A percentile compares a stretch with the other conserved stretches of the same genome.
Conservation (phyloP, 192 early-diverging fungal species). For the Coemansia sp. region DNA sequence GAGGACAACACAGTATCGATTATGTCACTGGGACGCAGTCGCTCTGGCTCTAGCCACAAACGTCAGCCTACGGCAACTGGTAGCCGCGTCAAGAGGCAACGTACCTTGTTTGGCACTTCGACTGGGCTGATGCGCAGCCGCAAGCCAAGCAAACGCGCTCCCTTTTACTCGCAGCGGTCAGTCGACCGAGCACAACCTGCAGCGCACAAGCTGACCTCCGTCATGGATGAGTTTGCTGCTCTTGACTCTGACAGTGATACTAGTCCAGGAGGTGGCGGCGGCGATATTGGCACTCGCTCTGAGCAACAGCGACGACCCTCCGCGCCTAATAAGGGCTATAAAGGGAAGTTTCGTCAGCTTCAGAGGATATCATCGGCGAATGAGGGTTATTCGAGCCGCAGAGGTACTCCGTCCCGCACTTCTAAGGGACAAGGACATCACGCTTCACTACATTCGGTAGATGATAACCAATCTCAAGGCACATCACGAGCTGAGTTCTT, state of each 20-base stretch:
- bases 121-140: not conserved
- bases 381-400: not conserved
- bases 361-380: not conserved
- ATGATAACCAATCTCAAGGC: not conserved
- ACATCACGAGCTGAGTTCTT: slow-evolving; percentile 26
- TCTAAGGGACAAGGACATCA: not conserved
- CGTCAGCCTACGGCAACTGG: not conserved
- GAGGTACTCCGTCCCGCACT: not conserved
- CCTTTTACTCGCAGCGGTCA: not conserved
- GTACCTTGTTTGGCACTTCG: not conserved
- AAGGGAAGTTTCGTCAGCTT: not conserved
- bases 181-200: not conserved
- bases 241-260: slow-evolving; percentile 44
- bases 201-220: slow-evolving; percentile 25
- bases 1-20: slow-evolving; percentile 38
- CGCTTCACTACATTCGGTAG: not conserved
- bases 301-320: not conserved
- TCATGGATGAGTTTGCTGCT: slow-evolving; percentile 52
- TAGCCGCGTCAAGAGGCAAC: slow-evolving; percentile 1
- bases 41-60: not conserved
- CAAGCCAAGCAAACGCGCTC: not conserved
- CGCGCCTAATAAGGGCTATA: not conserved
- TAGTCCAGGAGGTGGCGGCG: not conserved
- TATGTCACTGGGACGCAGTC: not conserved
- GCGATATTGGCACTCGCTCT: not conserved